Evolutionary conservation across 176 grass and related monocot genomes (phyloP).

Genomic region (Triticum turgidum): DNA sequence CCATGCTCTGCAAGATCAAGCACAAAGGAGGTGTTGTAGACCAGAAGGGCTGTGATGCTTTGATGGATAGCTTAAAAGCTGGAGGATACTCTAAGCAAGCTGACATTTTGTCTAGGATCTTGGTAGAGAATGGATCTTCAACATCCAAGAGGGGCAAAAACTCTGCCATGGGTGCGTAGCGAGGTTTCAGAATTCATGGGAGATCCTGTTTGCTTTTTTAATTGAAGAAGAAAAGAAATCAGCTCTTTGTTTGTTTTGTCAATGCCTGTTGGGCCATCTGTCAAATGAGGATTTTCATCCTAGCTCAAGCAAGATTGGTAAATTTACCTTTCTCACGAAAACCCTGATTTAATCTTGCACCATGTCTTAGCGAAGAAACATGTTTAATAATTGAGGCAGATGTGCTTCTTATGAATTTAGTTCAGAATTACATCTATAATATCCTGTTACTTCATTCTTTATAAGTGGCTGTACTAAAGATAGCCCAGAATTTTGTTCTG

Average conservation of each 20-base stretch:
- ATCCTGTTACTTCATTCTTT: background rate
- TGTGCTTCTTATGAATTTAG: background rate
- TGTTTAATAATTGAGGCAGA: slow-evolving; percentile 33
- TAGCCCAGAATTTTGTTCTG: background rate
- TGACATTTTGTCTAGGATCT: no score
- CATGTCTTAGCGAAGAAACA: slow-evolving; percentile 8
- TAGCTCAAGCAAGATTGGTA: background rate
- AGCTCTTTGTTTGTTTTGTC: slow-evolving; percentile 9
- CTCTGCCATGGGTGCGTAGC: no score
- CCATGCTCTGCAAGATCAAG: no score
- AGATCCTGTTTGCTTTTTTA: slow-evolving; percentile 32
- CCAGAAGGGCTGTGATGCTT: no score
- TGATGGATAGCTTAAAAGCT: no score
- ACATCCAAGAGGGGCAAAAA: slow-evolving; percentile 28
- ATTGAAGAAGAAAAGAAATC: slow-evolving; percentile 18
- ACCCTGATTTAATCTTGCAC: background rate
- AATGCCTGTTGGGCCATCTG: slow-evolving; percentile 14
- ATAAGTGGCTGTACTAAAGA: background rate
- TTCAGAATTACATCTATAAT: background rate
- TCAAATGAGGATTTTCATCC: slow-evolving; percentile 20
- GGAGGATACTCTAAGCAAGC: no score
- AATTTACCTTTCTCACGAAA: slow-evolving; percentile 12
- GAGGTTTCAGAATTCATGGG: background rate
- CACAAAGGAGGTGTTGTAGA: no score
- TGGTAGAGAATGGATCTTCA: no score